Base-by-base conservation (phyloP, 768 basidiomycete genomes). In the Albatrellus ellisii region DNA sequence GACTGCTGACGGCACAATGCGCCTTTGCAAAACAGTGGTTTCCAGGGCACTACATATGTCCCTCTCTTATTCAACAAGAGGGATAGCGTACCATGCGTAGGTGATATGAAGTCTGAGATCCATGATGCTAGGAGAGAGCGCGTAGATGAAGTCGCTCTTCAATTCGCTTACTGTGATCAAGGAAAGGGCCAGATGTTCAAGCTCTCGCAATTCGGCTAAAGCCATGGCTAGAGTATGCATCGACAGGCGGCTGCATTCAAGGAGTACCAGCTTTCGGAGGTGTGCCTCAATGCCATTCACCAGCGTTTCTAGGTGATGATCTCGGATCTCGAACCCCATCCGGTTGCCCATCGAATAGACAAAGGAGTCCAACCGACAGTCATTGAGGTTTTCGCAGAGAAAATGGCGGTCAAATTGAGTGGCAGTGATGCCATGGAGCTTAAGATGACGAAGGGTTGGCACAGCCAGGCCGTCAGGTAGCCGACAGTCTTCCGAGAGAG, bases 181-280 rank as follows among this genome's bases (percentile, higher is more conserved):
- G 2, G 57, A 58, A 18, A 68, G 49, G 1, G 62, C 61, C 34
- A 69, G 54, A 41, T 62, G 61, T 40, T 61, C 56, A 18, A 67
- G 52, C 20, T 27, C 38, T 0, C 49, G 45, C 25, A 66, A 44
- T 14, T 38, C 43, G 22, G 46, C 46, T 6, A 67, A 44, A 12
- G 58, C 48, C 18, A 68, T 47, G 7, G 40, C 48, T 10, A 49
- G 35, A 20, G 55, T n/a, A n/a, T n/a, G n/a, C n/a, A n/a, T 59
- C 6, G 59, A 56, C 6, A 68, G 49, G 4, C 58, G 54, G 38
- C 44, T 57, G 45, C 63, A 61, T 8, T 54, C 58, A 9, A 67
- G 55, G 9, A 66, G 56, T 36, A 62, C 57, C 9, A 69, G 48
- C 45, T 51, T 59, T 25, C 54, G 54, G 39, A 67, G 52, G 17